Percentiles rank a stretch among this genome's conserved stretches.
These are phyloP conservation scores for Penicillium sp. DNA, from an alignment of 2,329 filamentous ascomycete species.

Conservation along the genomic window DNA sequence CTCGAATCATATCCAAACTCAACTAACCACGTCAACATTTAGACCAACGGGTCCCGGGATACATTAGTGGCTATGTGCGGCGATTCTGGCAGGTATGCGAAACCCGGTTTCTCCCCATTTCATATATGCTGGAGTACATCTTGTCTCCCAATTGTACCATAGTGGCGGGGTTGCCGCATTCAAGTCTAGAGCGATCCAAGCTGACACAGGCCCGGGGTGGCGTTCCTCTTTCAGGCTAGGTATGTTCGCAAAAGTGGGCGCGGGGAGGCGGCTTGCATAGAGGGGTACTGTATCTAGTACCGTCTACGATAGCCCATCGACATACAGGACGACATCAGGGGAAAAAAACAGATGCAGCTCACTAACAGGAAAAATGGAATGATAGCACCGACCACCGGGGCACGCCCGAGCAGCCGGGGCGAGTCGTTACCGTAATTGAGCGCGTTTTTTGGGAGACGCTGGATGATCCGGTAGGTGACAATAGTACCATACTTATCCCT, in stretches of 20 bases:
- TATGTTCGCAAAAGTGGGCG: conserved; percentile 23
- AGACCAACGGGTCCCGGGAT: conserved; percentile 87
- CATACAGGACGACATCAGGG: not conserved
- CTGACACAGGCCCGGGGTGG: conserved; percentile 20
- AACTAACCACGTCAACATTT: conserved; percentile 14
- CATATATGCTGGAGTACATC: not conserved
- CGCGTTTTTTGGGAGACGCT: conserved; percentile 81
- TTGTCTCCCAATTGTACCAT: not conserved
- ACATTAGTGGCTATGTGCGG: conserved; percentile 90
- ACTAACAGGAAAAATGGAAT: not conserved
- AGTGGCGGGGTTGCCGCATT: not conserved
- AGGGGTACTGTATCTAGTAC: not conserved
- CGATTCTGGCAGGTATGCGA: conserved; percentile 90
- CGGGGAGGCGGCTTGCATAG: not conserved
- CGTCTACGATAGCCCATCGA: conserved; percentile 1
- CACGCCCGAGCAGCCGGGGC: conserved; percentile 82
- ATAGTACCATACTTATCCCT: not conserved
- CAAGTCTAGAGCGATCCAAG: conserved; percentile 17
- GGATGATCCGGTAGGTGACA: conserved; percentile 62
- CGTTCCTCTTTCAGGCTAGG: conserved; percentile 39
- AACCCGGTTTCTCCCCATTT: not conserved
- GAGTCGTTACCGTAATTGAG: conserved; percentile 92
- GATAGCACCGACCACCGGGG: conserved; percentile 90
- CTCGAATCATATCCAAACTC: not conserved
- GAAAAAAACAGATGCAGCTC: not conserved